Conservation (phyloP, 108 stramenopile species). For the Fragilaria crotonensis region DNA sequence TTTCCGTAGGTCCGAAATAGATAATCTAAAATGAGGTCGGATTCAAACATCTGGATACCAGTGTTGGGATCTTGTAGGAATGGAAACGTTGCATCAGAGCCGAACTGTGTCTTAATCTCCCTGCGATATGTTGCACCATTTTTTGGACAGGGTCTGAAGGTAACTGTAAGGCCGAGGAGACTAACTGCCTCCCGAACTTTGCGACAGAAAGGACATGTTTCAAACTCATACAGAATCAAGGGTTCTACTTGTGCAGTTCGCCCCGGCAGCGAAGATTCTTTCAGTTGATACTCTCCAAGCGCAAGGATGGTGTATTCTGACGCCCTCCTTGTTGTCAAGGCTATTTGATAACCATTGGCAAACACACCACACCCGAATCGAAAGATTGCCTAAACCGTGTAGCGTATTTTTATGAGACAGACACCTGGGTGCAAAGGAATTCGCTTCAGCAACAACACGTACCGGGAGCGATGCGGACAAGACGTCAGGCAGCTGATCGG, state of each 20-base stretch:
- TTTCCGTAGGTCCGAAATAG: neutral
- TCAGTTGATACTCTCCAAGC: neutral
- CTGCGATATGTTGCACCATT: constrained; percentile 72
- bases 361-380: neutral
- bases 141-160: constrained; percentile 75
- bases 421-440: too few species aligned
- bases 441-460: too few species aligned
- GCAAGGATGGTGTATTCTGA: neutral
- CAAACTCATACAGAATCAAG: constrained; percentile 85
- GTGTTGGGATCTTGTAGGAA: constrained; percentile 85
- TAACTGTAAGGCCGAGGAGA: constrained; percentile 75
- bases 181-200: constrained; percentile 84
- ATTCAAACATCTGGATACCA: too few species aligned
- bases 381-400: too few species aligned
- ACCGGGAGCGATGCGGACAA: neutral
- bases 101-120: too few species aligned
- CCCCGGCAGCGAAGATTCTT: neutral
- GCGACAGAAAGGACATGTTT: constrained; percentile 78
- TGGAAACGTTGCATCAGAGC: too few species aligned
- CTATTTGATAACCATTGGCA: neutral
- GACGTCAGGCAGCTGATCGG: neutral
- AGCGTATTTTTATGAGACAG: too few species aligned
- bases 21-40: neutral
- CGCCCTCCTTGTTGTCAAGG: neutral
- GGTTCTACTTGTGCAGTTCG: constrained; percentile 17